Conservation (phyloP, 352 stramenopile species). For the Globisporangium orthogonon region DNA sequence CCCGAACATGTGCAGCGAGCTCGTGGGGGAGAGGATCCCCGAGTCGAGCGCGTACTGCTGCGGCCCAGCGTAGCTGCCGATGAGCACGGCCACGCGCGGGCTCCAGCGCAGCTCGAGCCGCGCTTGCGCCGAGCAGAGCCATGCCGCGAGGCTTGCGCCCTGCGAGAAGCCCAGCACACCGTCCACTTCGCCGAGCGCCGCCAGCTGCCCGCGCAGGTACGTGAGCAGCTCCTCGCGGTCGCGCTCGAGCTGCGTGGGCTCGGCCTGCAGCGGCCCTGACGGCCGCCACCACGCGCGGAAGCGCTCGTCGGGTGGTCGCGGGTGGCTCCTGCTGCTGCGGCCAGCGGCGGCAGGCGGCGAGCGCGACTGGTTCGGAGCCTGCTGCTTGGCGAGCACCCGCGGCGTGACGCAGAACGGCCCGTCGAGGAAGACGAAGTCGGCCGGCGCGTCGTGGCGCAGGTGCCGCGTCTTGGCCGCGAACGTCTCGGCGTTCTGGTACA, state of each 20-base stretch:
- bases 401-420: constrained; percentile 68
- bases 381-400: constrained; percentile 49
- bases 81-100: constrained; percentile 60
- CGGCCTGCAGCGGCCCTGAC: constrained; percentile 19
- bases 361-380: constrained; percentile 8
- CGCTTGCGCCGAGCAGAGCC: constrained; percentile 71
- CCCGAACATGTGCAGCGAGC: constrained; percentile 72
- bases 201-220: neutral
- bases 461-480: constrained; percentile 69
- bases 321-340: neutral
- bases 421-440: constrained; percentile 72
- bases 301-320: constrained; percentile 35
- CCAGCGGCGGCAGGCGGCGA: neutral
- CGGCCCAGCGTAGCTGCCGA: constrained; percentile 67
- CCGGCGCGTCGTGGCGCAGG: constrained; percentile 24
- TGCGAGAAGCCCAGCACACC: constrained; percentile 83
- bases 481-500: constrained; percentile 75
- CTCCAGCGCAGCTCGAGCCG: constrained; percentile 56
- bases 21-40: constrained; percentile 40
- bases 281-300: constrained; percentile 78
- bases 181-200: constrained; percentile 55
- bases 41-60: constrained; percentile 47
- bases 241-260: too few species aligned
- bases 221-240: too few species aligned
- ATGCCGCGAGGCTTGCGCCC: constrained; percentile 68